Evolutionary conservation across 352 stramenopile species (phyloP).

Genomic region (Phytophthora pini): DNA sequence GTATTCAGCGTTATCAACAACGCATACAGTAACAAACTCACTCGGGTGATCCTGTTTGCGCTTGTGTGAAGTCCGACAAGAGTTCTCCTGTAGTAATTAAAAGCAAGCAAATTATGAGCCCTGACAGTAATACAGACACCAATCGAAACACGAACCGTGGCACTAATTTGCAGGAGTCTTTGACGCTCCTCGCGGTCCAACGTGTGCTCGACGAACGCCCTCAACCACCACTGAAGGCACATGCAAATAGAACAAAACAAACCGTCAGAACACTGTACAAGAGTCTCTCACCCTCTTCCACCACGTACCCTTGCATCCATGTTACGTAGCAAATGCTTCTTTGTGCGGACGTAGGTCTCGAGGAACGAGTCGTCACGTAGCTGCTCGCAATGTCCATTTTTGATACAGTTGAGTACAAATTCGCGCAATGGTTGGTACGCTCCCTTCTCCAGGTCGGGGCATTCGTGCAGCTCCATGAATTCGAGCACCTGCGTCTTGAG

Average conservation of each 20-base stretch:
- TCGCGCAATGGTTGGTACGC: constrained; percentile 69
- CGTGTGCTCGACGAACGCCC: constrained; percentile 74
- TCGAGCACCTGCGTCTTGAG: constrained; percentile 77
- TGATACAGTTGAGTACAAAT: constrained; percentile 56
- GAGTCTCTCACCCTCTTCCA: not conserved
- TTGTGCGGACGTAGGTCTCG: constrained; percentile 55
- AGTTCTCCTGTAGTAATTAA: constrained; percentile 40
- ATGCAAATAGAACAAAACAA: not conserved
- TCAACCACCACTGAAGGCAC: constrained; percentile 69
- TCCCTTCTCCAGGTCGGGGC: constrained; percentile 48
- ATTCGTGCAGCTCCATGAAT: constrained; percentile 85
- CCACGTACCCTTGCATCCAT: constrained; percentile 71
- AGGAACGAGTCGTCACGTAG: constrained; percentile 69
- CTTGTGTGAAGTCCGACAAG: constrained; percentile 65
- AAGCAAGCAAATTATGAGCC: not conserved
- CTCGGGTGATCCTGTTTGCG: constrained; percentile 75
- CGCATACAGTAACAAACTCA: constrained; percentile 24
- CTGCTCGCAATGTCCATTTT: constrained; percentile 49
- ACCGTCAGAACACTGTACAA: constrained; percentile 6
- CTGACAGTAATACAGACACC: not conserved
- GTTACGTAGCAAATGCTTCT: constrained; percentile 68
- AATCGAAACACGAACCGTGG: constrained; percentile 30
- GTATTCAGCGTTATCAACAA: not conserved
- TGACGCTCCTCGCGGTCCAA: constrained; percentile 67
- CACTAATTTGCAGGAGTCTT: constrained; percentile 52